These are phyloP conservation scores for Exserohilum turcica DNA, from an alignment of 2,329 filamentous ascomycete genomes.

Conservation along the genomic window DNA sequence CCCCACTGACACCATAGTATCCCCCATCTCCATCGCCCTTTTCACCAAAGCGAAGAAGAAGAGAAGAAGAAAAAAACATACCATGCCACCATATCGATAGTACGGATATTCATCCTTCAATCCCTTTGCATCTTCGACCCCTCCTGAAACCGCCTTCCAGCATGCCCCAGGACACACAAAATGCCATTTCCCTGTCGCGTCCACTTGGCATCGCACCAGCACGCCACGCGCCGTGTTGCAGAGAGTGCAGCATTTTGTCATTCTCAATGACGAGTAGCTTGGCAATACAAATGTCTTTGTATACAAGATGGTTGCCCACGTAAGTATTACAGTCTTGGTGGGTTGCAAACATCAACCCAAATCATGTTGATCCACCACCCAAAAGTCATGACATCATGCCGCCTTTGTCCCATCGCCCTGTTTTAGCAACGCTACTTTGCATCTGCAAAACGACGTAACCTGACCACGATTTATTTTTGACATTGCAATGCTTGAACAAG, in stretches of 20 bases:
- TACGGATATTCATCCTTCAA: conserved; percentile 21
- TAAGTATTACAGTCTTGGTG: no score
- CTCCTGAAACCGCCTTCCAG: conserved; percentile 53
- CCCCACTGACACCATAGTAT: no score
- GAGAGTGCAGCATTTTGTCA: conserved; percentile 49
- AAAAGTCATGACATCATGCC: conserved; percentile 18
- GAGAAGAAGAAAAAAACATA: conserved; percentile 20
- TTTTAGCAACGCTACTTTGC: background rate
- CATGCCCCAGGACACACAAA: conserved; percentile 53
- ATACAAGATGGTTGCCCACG: no score
- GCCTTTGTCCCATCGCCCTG: background rate
- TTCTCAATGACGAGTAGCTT: no score
- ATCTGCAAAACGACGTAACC: background rate
- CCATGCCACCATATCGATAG: conserved; percentile 42
- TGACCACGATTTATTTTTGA: background rate
- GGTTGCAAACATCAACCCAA: no score
- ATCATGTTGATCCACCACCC: background rate
- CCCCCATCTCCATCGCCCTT: background rate
- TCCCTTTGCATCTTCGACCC: conserved; percentile 47
- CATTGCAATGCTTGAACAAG: no score
- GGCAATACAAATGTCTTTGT: no score
- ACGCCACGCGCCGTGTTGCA: conserved; percentile 47
- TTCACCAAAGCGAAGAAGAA: background rate
- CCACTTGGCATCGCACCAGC: conserved; percentile 53
- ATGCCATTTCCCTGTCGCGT: conserved; percentile 49